These are phyloP conservation scores for Stagonosporopsis cucurbitacearum DNA, from an alignment of 2,329 filamentous ascomycete species.

Conservation along the genomic window DNA sequence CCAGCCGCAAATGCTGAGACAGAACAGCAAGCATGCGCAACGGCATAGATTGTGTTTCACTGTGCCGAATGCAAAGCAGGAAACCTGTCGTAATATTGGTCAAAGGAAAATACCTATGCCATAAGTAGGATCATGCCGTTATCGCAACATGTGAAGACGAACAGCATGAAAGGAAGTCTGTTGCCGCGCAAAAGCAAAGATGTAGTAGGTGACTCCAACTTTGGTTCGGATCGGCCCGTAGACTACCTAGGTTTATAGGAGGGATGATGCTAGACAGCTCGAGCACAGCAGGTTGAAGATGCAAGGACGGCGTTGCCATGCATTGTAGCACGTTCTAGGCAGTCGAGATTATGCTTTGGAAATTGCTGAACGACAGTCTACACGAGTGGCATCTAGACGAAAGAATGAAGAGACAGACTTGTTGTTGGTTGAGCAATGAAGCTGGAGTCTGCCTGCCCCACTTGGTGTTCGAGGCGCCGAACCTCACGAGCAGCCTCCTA, in stretches of 20 bases:
- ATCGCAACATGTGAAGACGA: neutral
- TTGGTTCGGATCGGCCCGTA: constrained; percentile 16
- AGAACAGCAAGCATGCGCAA: neutral
- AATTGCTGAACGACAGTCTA: too few species aligned
- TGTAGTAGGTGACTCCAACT: neutral
- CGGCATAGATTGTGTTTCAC: neutral
- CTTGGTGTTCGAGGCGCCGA: too few species aligned
- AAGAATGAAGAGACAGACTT: too few species aligned
- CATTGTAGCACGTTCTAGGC: too few species aligned
- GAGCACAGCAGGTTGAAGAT: neutral
- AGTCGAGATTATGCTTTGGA: too few species aligned
- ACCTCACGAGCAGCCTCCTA: too few species aligned
- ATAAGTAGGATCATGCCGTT: too few species aligned
- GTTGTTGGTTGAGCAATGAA: too few species aligned
- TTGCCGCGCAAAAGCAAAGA: constrained; percentile 2
- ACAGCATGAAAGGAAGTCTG: neutral
- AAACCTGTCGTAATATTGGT: neutral
- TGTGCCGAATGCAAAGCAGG: neutral
- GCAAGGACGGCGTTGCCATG: neutral
- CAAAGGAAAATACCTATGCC: too few species aligned
- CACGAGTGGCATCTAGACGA: too few species aligned
- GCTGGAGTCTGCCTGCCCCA: too few species aligned
- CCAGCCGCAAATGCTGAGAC: constrained; percentile 14
- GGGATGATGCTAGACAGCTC: constrained; percentile 5
- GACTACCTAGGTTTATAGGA: too few species aligned